phyloP scores from a whole-genome alignment of 2,329 filamentous ascomycete genomes.

The Stagonosporopsis cucurbitacearum region DNA sequence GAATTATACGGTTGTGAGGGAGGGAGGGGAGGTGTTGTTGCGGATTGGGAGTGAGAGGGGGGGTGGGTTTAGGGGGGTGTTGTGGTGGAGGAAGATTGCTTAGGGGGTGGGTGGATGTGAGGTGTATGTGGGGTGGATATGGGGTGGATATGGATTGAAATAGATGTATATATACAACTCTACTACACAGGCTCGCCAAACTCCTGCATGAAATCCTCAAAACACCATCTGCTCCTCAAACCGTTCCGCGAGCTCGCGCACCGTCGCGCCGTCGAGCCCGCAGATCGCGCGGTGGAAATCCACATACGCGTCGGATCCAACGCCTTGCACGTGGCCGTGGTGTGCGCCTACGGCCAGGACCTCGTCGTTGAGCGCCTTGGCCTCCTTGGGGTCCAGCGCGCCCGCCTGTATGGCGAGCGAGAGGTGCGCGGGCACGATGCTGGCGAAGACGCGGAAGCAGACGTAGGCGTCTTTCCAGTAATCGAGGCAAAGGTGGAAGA shows the following conservation, averaged over 20 bases:
- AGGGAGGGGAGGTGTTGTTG: slow-evolving; percentile 24
- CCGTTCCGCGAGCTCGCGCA: slow-evolving; percentile 35
- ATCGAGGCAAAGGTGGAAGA: slow-evolving; percentile 8
- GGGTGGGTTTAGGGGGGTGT: slow-evolving; percentile 26
- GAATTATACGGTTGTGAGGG: slow-evolving; percentile 34
- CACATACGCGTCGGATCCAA: slow-evolving; percentile 1
- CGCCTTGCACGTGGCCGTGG: not conserved
- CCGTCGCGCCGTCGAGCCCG: slow-evolving; percentile 20
- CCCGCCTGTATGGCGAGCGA: not conserved
- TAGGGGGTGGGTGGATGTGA: not conserved
- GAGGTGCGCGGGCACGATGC: slow-evolving; percentile 2
- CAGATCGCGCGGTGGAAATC: slow-evolving; percentile 10
- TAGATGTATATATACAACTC: too few species aligned
- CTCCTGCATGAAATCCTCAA: slow-evolving; percentile 23
- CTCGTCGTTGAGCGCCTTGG: not conserved
- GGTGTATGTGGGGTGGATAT: too few species aligned
- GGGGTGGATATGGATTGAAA: too few species aligned
- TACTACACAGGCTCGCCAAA: not conserved
- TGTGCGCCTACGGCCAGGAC: not conserved
- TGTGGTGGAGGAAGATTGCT: slow-evolving; percentile 36
- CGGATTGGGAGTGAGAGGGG: slow-evolving; percentile 35
- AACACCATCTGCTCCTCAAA: slow-evolving; percentile 41
- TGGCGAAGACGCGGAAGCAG: not conserved
- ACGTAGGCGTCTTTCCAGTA: slow-evolving; percentile 4
- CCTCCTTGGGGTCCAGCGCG: not conserved